Evolutionary conservation across 208 protist species (phyloP).

Genomic region (Leishmania mexicana): DNA sequence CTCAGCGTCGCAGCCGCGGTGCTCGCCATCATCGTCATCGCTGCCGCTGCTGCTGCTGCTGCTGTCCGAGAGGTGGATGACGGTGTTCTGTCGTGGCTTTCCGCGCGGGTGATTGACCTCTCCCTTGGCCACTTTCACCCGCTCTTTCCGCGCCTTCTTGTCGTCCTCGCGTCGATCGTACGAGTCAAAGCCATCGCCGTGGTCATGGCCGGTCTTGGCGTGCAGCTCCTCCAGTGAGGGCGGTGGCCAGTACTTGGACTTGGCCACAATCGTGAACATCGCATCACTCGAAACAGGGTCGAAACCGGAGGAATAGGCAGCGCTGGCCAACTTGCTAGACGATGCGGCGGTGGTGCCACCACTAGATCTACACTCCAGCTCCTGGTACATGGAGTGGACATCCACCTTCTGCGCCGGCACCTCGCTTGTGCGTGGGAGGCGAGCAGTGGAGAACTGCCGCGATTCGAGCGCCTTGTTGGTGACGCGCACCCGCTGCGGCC

Average conservation of each 20-base stretch:
- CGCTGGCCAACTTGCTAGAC: neutral
- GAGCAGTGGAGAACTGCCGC: slow-evolving; percentile 76
- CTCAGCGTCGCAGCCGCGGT: neutral
- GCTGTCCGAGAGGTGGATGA: slow-evolving; percentile 52
- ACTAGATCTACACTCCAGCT: neutral
- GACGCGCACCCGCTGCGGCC: slow-evolving; percentile 70
- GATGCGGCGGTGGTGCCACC: neutral
- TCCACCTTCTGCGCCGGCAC: slow-evolving; percentile 45
- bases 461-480: slow-evolving; percentile 83
- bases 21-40: slow-evolving; percentile 17
- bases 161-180: slow-evolving; percentile 85
- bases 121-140: slow-evolving; percentile 62
- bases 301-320: slow-evolving; percentile 33
- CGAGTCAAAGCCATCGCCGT: slow-evolving; percentile 74
- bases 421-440: slow-evolving; percentile 62
- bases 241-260: slow-evolving; percentile 75
- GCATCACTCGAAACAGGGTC: slow-evolving; percentile 82
- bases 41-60: slow-evolving; percentile 37
- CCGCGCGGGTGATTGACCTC: slow-evolving; percentile 86
- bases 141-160: slow-evolving; percentile 49
- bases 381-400: slow-evolving; percentile 53
- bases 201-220: slow-evolving; percentile 35
- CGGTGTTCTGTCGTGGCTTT: slow-evolving; percentile 64
- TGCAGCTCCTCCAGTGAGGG: slow-evolving; percentile 70
- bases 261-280: slow-evolving; percentile 68